Base-by-base conservation (phyloP, 805 yeast genomes). In the Dipodascopsis tothii region DNA sequence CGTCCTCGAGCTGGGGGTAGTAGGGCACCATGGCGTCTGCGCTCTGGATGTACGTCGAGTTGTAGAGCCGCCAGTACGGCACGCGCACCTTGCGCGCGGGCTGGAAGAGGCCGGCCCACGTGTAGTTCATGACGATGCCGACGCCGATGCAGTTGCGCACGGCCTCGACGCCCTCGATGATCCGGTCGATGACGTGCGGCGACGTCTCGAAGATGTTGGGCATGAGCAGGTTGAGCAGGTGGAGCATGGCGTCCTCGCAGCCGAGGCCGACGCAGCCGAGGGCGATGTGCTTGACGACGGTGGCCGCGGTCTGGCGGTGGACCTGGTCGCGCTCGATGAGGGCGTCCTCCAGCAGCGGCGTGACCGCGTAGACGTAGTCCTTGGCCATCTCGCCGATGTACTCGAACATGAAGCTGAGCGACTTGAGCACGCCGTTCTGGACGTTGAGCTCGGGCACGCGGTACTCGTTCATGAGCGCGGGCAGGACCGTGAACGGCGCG, bases 381-480 rank as follows among this genome's bases (percentile, higher is more conserved):
- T 76, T 73, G 0, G 94, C 78, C 66, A 78, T 70, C 5, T 80
- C 83, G 14, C 90, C 90, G 51, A 86, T 78, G 58, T 90, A 92
- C 65, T 92, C 97, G 64, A 90, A 86, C 74, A 92, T 71, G 57
- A 92, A 92, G 14, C 95, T 73, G 70, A 88, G 66, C 0, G 97
- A 85, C 58, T 92, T 92, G 55, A 92, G 67, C 5, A 92, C 86
- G 69, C 97, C 97, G 62, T 92, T 88, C 62, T 90, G 97, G 4
- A 92, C 95, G 57, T 88, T 87, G 39, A 79, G 77, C 49, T 88
- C 96, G 0, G 95, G 96, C 2, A 84, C 81, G 43, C 94, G 72
- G 61, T 90, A 92, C 62, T 92, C 98, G 62, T 90, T 87, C 94
- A 92, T 84, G 40, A 92, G 67, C 0, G 95, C 94, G 0, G 99